These are phyloP conservation scores for Flaveria bidentis DNA, from an alignment of 129 eudicot genomes.

Conservation along the genomic window DNA sequence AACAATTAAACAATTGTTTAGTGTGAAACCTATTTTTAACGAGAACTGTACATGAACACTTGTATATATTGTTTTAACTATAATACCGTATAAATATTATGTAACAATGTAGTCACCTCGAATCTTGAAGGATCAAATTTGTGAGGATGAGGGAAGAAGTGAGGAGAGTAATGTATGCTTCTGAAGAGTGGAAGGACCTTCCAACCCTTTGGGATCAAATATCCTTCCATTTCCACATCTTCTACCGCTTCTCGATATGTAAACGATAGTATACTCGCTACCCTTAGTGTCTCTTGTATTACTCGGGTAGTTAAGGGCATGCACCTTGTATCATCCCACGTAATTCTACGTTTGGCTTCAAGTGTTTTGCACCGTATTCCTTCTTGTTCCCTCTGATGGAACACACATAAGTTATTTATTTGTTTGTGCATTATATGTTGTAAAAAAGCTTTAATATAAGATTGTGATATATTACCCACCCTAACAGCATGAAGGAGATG, in stretches of 20 bases:
- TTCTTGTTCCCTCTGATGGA: constrained; percentile 75
- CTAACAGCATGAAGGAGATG: constrained; percentile 58
- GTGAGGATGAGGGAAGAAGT: constrained; percentile 75
- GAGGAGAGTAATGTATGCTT: constrained; percentile 72
- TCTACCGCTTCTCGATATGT: constrained; percentile 87
- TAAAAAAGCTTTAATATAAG: neutral
- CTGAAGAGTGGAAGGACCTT: constrained; percentile 91
- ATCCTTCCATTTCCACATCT: constrained; percentile 89
- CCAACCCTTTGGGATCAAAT: constrained; percentile 91
- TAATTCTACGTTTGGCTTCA: constrained; percentile 51
- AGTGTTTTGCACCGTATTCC: constrained; percentile 37
- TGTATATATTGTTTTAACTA: neutral
- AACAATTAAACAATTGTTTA: neutral
- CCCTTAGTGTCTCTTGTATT: constrained; percentile 83
- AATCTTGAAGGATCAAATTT: constrained; percentile 94
- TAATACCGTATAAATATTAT: neutral
- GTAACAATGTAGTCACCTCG: constrained; percentile 48
- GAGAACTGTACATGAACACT: too few relatives aligned
- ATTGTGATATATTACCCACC: constrained; percentile 34
- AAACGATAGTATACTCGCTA: constrained; percentile 76
- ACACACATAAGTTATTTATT: neutral
- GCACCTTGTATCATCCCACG: constrained; percentile 76
- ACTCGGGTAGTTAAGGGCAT: constrained; percentile 77
- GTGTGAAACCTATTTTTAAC: too few relatives aligned
- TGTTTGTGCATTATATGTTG: neutral